Conservation (phyloP, 176 grass and related monocot species). For the Tillandsia fasciculata region DNA sequence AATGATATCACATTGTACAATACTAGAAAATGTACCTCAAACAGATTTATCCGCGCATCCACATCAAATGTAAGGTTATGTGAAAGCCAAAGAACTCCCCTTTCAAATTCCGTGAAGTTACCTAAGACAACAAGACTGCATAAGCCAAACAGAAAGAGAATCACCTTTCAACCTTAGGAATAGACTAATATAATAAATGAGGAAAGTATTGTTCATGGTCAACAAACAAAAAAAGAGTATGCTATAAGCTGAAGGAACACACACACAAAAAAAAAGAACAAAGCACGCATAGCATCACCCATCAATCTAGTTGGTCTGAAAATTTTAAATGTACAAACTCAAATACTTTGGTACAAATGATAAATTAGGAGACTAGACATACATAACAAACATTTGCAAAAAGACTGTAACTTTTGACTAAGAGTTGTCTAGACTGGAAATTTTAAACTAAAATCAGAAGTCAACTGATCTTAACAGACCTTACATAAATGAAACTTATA, state of each 20-base stretch:
- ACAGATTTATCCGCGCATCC: slow-evolving; percentile 86
- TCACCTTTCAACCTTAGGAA: slow-evolving; percentile 45
- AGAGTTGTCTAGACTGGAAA: not conserved
- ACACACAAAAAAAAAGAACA: not conserved
- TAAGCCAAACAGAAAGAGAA: slow-evolving; percentile 72
- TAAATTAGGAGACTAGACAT: not conserved
- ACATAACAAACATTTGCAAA: not conserved
- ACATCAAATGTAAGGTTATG: slow-evolving; percentile 87
- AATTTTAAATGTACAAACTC: not conserved
- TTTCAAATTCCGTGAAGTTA: slow-evolving; percentile 90
- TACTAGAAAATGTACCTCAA: slow-evolving; percentile 46
- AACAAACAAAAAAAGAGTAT: not conserved
- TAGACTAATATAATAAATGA: slow-evolving; percentile 1
- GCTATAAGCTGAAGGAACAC: not conserved
- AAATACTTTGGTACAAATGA: not conserved
- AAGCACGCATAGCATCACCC: not conserved
- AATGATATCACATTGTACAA: not conserved
- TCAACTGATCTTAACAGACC: not conserved
- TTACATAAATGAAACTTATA: not conserved
- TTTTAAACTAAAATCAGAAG: not conserved
- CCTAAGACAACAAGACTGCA: slow-evolving; percentile 98
- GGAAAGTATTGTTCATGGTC: not conserved
- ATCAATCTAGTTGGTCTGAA: not conserved
- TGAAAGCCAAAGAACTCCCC: slow-evolving; percentile 82
- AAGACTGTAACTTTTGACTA: not conserved